phyloP scores from a whole-genome alignment of 257 asterid species.

The Solanum dulcamara region DNA sequence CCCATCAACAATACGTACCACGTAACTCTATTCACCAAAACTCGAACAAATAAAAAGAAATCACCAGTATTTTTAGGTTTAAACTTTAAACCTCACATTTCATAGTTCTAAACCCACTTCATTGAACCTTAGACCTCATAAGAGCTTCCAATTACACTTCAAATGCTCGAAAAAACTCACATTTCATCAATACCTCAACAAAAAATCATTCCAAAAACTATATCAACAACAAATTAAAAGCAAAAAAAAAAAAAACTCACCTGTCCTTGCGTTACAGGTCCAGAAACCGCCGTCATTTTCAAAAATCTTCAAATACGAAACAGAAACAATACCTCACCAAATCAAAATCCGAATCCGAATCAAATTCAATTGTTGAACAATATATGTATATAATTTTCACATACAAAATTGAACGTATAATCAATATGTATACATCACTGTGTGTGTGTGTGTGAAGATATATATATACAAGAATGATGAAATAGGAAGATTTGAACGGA shows the following conservation, averaged over 20 bases:
- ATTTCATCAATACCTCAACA: neutral
- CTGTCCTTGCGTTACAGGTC: conserved; percentile 67
- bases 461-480: neutral
- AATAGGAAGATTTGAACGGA: neutral
- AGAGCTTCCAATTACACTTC: neutral
- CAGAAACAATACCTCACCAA: neutral
- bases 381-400: neutral
- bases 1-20: neutral
- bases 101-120: neutral
- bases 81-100: neutral
- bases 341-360: neutral
- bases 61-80: neutral
- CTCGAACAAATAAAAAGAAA: neutral
- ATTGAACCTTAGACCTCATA: neutral
- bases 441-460: neutral
- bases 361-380: neutral
- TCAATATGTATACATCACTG: neutral
- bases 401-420: neutral
- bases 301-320: neutral
- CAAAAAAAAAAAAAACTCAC: conserved; percentile 15
- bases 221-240: neutral
- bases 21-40: neutral
- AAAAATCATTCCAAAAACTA: neutral
- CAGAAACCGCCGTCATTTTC: conserved; percentile 58
- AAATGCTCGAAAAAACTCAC: neutral